Conservation (phyloP, 345 rosid species). For the Rhodomyrtus tomentosa region DNA sequence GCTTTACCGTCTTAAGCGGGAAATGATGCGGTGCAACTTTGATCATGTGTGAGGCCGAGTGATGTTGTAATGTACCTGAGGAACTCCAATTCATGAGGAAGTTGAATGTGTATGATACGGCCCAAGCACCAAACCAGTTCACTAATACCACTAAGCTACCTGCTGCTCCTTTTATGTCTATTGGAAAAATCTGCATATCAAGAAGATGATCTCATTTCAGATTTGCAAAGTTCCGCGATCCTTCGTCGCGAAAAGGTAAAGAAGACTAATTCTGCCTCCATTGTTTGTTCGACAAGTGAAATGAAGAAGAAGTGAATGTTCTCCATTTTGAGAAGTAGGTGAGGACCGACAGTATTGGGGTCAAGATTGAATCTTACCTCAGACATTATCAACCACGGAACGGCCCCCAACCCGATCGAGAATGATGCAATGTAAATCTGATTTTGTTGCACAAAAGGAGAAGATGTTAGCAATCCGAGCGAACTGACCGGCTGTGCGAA, state of each 20-base stretch:
- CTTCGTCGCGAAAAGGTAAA: neutral
- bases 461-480: neutral
- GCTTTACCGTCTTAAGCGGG: neutral
- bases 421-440: conserved; percentile 59
- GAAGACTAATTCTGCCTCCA: neutral
- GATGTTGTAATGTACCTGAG: conserved; percentile 27
- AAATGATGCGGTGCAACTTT: neutral
- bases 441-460: neutral
- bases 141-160: conserved; percentile 92
- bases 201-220: neutral
- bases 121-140: conserved; percentile 94
- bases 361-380: conserved; percentile 40
- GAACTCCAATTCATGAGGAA: conserved; percentile 78
- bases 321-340: neutral
- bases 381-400: conserved; percentile 96
- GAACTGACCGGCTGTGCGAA: no score
- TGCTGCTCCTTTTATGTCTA: conserved; percentile 72
- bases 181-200: conserved; percentile 63
- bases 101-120: conserved; percentile 77
- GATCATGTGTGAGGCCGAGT: neutral
- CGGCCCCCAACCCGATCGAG: conserved; percentile 90
- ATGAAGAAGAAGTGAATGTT: neutral
- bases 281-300: neutral
- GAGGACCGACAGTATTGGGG: neutral
- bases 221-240: neutral